These are phyloP conservation scores for Heteromeles arbutifolia DNA, from an alignment of 306 rosid genomes.

Conservation along the genomic window DNA sequence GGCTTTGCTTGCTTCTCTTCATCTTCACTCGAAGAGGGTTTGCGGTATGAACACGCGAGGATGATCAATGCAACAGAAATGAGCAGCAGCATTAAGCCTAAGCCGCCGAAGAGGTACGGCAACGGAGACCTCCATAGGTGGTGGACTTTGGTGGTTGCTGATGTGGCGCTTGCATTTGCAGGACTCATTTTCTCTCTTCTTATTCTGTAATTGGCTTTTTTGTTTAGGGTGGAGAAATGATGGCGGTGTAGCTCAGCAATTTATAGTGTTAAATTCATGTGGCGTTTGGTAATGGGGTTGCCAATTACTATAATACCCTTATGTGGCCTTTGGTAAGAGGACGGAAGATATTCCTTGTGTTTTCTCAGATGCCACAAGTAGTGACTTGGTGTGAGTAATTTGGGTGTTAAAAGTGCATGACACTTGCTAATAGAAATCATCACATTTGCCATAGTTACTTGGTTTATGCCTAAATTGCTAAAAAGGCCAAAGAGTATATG, in stretches of 20 bases:
- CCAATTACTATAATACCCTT: slow-evolving; percentile 49
- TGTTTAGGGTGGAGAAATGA: not conserved
- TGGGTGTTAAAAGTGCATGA: not conserved
- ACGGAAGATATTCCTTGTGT: slow-evolving; percentile 32
- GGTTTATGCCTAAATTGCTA: not conserved
- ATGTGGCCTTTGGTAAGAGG: slow-evolving; percentile 12
- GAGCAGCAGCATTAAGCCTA: slow-evolving; percentile 46
- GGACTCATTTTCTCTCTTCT: slow-evolving; percentile 28
- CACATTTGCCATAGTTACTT: too few species aligned
- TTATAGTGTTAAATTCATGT: slow-evolving; percentile 26
- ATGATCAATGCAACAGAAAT: slow-evolving; percentile 58
- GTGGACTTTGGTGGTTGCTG: not conserved
- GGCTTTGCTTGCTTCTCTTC: slow-evolving; percentile 16
- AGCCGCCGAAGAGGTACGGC: slow-evolving; percentile 77
- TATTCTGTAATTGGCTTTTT: not conserved
- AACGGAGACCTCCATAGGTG: slow-evolving; percentile 63
- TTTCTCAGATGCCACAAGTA: slow-evolving; percentile 31
- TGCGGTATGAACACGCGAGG: slow-evolving; percentile 54
- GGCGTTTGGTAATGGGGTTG: not conserved
- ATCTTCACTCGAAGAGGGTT: slow-evolving; percentile 10
- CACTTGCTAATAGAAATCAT: not conserved
- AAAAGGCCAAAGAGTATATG: not conserved
- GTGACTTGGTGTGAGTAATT: not conserved
- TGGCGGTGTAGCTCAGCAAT: slow-evolving; percentile 21
- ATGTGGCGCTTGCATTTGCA: not conserved